phyloP scores from a whole-genome alignment of 306 rosid genomes.

The Malus asiatica region DNA sequence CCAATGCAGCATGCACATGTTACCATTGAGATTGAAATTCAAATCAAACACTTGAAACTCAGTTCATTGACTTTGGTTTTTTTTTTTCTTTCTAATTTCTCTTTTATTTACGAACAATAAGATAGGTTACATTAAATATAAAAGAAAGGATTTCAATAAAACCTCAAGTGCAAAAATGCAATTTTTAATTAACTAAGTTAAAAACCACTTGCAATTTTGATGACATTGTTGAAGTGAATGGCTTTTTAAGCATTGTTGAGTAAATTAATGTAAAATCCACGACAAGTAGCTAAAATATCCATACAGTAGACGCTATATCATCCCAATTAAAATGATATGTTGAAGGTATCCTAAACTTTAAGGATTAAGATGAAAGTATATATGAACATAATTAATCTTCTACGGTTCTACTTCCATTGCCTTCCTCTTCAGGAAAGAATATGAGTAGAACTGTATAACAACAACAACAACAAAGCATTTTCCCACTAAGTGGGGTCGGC shows the following conservation, averaged over 20 bases:
- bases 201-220: not conserved
- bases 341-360: not conserved
- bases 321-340: not conserved
- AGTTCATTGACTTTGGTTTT: no score
- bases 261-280: not conserved
- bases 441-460: constrained; percentile 16
- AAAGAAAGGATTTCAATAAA: no score
- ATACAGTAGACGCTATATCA: not conserved
- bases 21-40: not conserved
- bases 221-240: not conserved
- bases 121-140: no score
- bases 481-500: no score
- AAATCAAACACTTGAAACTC: not conserved
- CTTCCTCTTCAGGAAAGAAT: constrained; percentile 26
- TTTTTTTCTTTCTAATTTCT: no score
- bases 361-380: not conserved
- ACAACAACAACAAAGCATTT: no score
- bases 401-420: not conserved
- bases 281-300: no score
- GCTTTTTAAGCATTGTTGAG: not conserved
- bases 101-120: no score
- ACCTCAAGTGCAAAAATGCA: not conserved
- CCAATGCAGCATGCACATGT: not conserved
- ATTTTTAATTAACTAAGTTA: no score
- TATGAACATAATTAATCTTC: not conserved